A percentile compares a stretch with the other conserved stretches of the same genome.
These are phyloP conservation scores for Saccharomycopsis sp. DNA, from an alignment of 805 yeast species.

Conservation along the genomic window DNA sequence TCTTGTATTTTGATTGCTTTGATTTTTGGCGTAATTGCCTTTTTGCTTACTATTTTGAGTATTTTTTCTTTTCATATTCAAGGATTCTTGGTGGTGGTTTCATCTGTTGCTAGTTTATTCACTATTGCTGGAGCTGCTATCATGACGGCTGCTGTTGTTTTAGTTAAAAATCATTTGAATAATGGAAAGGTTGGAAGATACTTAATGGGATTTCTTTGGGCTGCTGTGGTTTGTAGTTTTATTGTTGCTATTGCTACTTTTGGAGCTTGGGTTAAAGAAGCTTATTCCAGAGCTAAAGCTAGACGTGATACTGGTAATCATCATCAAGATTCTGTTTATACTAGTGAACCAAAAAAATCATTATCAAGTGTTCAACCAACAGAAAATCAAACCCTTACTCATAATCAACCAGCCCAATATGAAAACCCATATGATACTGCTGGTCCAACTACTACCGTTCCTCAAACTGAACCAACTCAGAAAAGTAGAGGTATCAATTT, in stretches of 20 bases:
- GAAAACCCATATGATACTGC: conserved; percentile 4
- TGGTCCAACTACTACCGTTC: too few relatives aligned
- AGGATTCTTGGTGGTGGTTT: conserved; percentile 36
- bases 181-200: conserved; percentile 45
- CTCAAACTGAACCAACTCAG: conserved; percentile 5
- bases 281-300: conserved; percentile 14
- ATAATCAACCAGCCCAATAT: conserved; percentile 2
- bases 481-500: conserved; percentile 17
- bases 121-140: conserved; percentile 15
- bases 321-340: conserved; percentile 1
- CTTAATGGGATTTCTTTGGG: conserved; percentile 60
- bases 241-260: conserved; percentile 43
- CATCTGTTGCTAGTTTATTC: conserved; percentile 9
- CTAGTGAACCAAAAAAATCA: conserved; percentile 10
- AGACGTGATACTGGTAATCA: conserved; percentile 2
- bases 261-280: conserved; percentile 24
- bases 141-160: conserved; percentile 31
- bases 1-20: conserved; percentile 52
- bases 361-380: conserved; percentile 2
- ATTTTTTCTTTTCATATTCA: conserved; percentile 46
- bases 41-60: conserved; percentile 44
- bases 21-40: conserved; percentile 50
- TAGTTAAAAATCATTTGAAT: conserved; percentile 62
- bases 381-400: neutral
- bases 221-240: conserved; percentile 44